Evolutionary conservation across 2,329 filamentous ascomycete species (phyloP).

Genomic region (Byssothecium circinans): DNA sequence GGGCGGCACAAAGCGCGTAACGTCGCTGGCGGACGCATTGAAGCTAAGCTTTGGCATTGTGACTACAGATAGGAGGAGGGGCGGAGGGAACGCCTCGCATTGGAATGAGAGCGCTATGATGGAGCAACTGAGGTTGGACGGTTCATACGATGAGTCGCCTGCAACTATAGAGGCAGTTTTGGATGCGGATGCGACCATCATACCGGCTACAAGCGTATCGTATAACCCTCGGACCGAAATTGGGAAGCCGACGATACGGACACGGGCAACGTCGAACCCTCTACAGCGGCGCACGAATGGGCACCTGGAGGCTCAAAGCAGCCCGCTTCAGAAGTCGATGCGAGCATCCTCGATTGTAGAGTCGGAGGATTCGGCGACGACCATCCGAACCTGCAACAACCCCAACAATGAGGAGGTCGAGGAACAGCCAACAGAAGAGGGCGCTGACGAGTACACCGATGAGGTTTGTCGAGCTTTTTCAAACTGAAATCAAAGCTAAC

Average conservation of each 20-base stretch:
- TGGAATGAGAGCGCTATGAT: conserved; percentile 79
- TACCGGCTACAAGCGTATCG: conserved; percentile 26
- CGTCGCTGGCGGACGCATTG: conserved; percentile 88
- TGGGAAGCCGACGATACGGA: conserved; percentile 29
- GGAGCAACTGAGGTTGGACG: conserved; percentile 48
- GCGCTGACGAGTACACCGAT: conserved; percentile 64
- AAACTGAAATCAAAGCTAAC: conserved; percentile 13
- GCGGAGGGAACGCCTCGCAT: conserved; percentile 25
- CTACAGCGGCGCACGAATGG: conserved; percentile 36
- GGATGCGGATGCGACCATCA: conserved; percentile 40
- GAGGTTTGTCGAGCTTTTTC: conserved; percentile 53
- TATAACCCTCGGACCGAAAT: conserved; percentile 29
- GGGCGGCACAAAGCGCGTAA: conserved; percentile 94
- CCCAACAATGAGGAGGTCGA: conserved; percentile 18
- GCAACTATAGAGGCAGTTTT: conserved; percentile 33
- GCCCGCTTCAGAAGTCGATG: conserved; percentile 41
- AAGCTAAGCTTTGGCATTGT: conserved; percentile 99
- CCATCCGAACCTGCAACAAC: conserved; percentile 23
- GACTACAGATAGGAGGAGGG: conserved; percentile 68
- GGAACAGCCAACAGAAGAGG: conserved; percentile 19
- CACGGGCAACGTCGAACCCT: conserved; percentile 28
- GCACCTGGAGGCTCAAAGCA: conserved; percentile 24
- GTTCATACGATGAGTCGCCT: conserved; percentile 42
- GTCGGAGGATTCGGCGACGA: conserved; percentile 31
- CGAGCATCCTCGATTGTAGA: conserved; percentile 39